Evolutionary conservation across 495 filamentous ascomycete species (phyloP).

Genomic region (Penicillium herquei): DNA sequence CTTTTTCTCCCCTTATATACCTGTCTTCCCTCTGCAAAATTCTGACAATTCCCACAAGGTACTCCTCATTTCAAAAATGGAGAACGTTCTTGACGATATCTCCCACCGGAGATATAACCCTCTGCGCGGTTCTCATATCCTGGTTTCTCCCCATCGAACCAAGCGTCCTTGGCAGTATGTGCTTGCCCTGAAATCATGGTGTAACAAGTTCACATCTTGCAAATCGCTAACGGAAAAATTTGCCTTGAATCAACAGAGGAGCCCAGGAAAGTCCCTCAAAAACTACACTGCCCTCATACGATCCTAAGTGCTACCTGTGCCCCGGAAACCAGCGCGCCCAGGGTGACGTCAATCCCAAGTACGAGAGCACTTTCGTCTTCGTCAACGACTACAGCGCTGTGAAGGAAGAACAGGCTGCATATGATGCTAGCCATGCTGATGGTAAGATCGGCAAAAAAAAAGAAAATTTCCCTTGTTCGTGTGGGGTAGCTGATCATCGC

Average conservation of each 20-base stretch:
- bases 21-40: neutral
- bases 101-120: conserved; percentile 95
- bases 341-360: conserved; percentile 84
- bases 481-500: conserved; percentile 6
- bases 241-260: conserved; percentile 56
- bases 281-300: conserved; percentile 74
- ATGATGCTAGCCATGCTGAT: conserved; percentile 51
- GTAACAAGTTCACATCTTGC: neutral
- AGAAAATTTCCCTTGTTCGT: neutral
- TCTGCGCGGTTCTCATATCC: conserved; percentile 80
- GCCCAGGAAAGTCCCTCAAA: conserved; percentile 83
- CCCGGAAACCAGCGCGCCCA: conserved; percentile 90
- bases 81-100: conserved; percentile 88
- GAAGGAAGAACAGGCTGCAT: conserved; percentile 83
- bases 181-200: neutral
- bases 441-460: conserved; percentile 32
- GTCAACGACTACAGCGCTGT: conserved; percentile 98
- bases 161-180: conserved; percentile 95
- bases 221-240: neutral
- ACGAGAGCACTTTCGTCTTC: conserved; percentile 85
- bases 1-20: conserved; percentile 6
- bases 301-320: conserved; percentile 93
- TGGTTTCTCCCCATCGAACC: conserved; percentile 93
- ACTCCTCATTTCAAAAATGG: conserved; percentile 42
- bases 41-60: conserved; percentile 6